These are phyloP conservation scores for Saccharomyces hybrid DNA, from an alignment of 1,139 yeast genomes.

Conservation along the genomic window DNA sequence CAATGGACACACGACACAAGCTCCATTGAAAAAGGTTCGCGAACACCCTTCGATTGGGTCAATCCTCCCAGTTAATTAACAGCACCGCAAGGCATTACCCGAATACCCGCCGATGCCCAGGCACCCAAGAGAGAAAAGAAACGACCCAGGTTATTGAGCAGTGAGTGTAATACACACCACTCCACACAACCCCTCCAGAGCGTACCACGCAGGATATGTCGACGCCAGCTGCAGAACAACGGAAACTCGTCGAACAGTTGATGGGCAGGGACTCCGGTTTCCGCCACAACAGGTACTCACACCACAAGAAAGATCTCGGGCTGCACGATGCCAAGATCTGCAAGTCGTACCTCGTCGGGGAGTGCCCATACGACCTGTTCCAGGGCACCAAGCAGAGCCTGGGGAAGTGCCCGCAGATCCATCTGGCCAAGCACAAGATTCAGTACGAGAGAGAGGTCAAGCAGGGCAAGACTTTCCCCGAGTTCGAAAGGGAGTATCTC, in stretches of 20 bases:
- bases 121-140: not conserved
- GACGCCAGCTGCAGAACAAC: conserved; percentile 58
- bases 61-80: not conserved
- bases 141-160: not conserved
- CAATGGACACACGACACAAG: no score
- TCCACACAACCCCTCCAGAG: no score
- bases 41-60: not conserved
- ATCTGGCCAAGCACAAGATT: conserved; percentile 65
- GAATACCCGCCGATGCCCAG: not conserved
- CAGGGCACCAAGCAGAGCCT: conserved; percentile 76
- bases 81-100: not conserved
- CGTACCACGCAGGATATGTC: not conserved
- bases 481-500: conserved; percentile 61
- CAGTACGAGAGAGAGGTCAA: conserved; percentile 56
- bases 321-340: conserved; percentile 65
- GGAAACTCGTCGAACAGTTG: conserved; percentile 67
- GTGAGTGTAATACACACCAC: no score
- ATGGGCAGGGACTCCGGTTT: conserved; percentile 63
- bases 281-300: conserved; percentile 11
- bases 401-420: conserved; percentile 74
- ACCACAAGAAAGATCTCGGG: conserved; percentile 23
- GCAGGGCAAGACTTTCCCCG: conserved; percentile 54
- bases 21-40: no score
- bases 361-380: conserved; percentile 84
- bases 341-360: conserved; percentile 72